phyloP scores from a whole-genome alignment of 2,329 filamentous ascomycete species.

The Penicillium sp. region DNA sequence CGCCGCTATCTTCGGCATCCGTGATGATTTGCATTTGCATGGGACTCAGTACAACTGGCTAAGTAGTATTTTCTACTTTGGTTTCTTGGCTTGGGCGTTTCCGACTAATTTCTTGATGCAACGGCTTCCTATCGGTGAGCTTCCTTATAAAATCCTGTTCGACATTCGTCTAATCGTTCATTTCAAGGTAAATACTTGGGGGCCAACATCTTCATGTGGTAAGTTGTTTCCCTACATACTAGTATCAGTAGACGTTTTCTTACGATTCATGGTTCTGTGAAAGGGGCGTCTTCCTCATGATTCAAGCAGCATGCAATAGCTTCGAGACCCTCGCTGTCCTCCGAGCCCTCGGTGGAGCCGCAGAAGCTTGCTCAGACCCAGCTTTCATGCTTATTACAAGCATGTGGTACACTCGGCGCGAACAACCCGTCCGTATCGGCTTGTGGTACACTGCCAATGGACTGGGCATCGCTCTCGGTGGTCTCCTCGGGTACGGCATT shows the following conservation, averaged over 20 bases:
- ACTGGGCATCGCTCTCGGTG: slow-evolving; percentile 61
- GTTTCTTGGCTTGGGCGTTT: slow-evolving; percentile 57
- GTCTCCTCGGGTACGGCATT: slow-evolving; percentile 61
- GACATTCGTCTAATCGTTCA: background rate
- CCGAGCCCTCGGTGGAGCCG: slow-evolving; percentile 59
- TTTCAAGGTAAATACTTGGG: slow-evolving; percentile 54
- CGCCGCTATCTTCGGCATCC: slow-evolving; percentile 66
- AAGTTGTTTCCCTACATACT: slow-evolving; percentile 4
- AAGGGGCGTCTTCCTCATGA: slow-evolving; percentile 54
- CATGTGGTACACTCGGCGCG: slow-evolving; percentile 66
- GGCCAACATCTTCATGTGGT: slow-evolving; percentile 61
- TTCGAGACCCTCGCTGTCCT: slow-evolving; percentile 59
- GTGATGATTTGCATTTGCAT: slow-evolving; percentile 59
- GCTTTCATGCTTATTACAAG: slow-evolving; percentile 65
- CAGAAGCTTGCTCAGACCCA: slow-evolving; percentile 61
- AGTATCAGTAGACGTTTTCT: background rate
- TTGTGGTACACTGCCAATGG: slow-evolving; percentile 64
- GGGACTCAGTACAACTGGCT: slow-evolving; percentile 62
- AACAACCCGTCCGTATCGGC: slow-evolving; percentile 64
- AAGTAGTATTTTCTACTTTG: slow-evolving; percentile 59
- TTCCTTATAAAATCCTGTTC: too few relatives aligned
- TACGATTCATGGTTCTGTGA: background rate
- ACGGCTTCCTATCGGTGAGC: slow-evolving; percentile 50
- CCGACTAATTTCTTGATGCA: slow-evolving; percentile 59
- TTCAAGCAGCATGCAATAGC: slow-evolving; percentile 57